Conservation (phyloP, 2,329 filamentous ascomycete species). For the Botryotinia narcissicola region DNA sequence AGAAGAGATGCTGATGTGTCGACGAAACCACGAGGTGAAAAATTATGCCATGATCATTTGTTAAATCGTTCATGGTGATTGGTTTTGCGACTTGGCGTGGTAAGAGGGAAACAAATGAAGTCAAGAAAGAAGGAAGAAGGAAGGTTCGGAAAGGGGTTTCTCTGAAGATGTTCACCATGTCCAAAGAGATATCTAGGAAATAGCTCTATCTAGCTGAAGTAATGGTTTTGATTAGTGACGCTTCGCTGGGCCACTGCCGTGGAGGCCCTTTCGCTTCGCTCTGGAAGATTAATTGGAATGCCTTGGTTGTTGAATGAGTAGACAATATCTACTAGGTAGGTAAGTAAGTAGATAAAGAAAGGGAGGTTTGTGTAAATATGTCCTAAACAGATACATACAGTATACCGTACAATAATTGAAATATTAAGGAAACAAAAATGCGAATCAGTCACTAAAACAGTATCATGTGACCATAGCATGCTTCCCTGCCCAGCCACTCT, state of each 20-base stretch:
- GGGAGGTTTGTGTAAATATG: neutral
- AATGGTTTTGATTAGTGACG: neutral
- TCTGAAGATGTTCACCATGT: neutral
- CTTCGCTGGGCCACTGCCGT: neutral
- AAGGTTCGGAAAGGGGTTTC: too few relatives aligned
- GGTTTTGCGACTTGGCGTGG: neutral
- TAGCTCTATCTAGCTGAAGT: neutral
- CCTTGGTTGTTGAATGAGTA: neutral
- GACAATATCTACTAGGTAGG: neutral
- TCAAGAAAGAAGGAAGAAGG: neutral
- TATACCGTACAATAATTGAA: neutral
- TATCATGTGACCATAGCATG: neutral
- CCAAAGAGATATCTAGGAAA: neutral
- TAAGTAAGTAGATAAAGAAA: neutral
- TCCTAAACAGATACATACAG: neutral
- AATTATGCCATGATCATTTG: neutral
- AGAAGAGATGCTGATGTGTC: neutral
- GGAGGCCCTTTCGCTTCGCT: neutral
- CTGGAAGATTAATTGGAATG: neutral
- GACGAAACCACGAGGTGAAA: neutral
- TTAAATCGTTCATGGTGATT: neutral
- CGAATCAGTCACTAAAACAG: neutral
- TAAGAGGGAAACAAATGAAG: neutral
- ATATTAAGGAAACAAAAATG: neutral
- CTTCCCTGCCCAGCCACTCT: too few relatives aligned